A percentile compares a stretch with the other conserved stretches of the same genome.
These are phyloP conservation scores for Coniochaeta prunicola DNA, from an alignment of 2,329 filamentous ascomycete genomes.

Conservation along the genomic window DNA sequence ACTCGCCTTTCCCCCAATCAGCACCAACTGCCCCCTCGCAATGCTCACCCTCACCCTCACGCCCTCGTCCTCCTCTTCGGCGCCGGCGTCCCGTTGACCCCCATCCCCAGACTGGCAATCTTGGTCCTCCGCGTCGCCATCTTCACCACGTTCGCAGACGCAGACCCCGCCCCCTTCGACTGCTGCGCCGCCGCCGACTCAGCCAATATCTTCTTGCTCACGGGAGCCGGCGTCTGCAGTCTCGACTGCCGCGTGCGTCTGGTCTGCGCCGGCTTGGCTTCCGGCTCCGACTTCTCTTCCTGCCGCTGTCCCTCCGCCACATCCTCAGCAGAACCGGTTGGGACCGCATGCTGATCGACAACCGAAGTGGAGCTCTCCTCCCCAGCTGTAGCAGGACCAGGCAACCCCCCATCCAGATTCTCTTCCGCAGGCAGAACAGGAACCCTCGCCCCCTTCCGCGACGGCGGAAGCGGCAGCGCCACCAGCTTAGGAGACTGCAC, in stretches of 20 bases:
- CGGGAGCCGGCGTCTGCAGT: slow-evolving; percentile 13
- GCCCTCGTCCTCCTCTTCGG: slow-evolving; percentile 10
- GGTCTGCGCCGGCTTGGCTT: background rate
- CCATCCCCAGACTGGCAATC: slow-evolving; percentile 17
- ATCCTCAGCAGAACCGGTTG: background rate
- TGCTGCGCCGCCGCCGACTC: background rate
- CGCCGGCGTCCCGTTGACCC: slow-evolving; percentile 17
- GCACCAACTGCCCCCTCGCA: too few relatives aligned
- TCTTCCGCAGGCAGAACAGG: background rate
- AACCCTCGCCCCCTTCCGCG: background rate
- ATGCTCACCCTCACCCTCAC: background rate
- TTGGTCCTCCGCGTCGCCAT: slow-evolving; percentile 13
- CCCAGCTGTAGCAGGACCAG: background rate
- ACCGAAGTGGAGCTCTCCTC: background rate
- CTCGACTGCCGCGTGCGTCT: slow-evolving; percentile 14
- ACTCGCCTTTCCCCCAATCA: background rate
- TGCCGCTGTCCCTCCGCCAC: background rate
- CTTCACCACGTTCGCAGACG: background rate
- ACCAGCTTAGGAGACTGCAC: background rate
- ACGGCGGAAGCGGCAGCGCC: background rate
- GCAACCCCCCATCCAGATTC: slow-evolving; percentile 2
- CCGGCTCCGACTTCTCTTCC: background rate
- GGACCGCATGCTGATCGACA: background rate
- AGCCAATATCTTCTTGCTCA: slow-evolving; percentile 9
- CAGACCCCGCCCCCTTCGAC: background rate